Evolutionary conservation across 1,139 yeast species (phyloP), one percentile per base, ranked within the genome.

Genomic region (Eremothecium cymbalariae): DNA sequence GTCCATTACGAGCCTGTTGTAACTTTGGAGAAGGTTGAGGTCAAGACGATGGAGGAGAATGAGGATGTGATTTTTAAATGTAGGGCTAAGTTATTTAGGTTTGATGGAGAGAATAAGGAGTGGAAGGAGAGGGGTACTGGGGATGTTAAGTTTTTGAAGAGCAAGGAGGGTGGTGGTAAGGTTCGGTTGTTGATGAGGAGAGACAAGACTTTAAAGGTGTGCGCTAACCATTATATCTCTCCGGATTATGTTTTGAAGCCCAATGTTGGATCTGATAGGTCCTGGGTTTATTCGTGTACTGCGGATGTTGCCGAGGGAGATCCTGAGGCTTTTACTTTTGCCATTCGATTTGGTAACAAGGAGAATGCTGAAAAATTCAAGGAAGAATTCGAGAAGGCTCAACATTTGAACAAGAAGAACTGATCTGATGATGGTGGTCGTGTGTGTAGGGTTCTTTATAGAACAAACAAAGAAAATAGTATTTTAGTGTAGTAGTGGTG

Each of bases 61-160:
- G 98, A 90, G 68, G 94, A 85, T 43, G 88, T 81, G 19, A 62
- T 82, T 48, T 82, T 68, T 68, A 90, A 90, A 60, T 86, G 79
- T 37, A 72, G 98, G 60, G 97, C 99, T 50, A 93, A 90, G 67
- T 72, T 90, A 59, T 90, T 90, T 72, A 80, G 86, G 64, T 90
- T 80, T 69, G 83, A 80, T 57, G 70, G 70, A 42, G 86, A 80
- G 45, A 59, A 78, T 40, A 83, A 84, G 57, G 98, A 90, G 67
- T 90, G 99, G 98, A 90, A 93, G 65, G 99, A 93, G 70, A 83
- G 98, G 70, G 98, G 98, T 50, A 86, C 96, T 29, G 99, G 98
- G 53, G 98, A 90, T 58, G 96, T 88, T 53, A 85, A 88, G 66
- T 85, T 90, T 64, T 75, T 90, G 60, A 74, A 90, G 68, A 95